Evolutionary conservation across 2,329 filamentous ascomycete genomes (phyloP).

Genomic region (Fusarium tupiense): DNA sequence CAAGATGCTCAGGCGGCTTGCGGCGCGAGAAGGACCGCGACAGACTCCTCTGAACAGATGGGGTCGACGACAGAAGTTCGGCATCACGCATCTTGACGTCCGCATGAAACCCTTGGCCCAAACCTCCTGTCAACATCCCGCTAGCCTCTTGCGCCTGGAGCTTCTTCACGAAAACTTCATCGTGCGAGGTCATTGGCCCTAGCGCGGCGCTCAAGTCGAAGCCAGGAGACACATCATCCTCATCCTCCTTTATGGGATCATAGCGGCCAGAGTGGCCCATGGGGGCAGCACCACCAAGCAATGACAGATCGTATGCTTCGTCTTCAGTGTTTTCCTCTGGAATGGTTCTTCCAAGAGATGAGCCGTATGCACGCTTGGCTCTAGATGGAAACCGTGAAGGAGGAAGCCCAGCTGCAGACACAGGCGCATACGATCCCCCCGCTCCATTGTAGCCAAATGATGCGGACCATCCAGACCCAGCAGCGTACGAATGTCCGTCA

Average conservation of each 20-base stretch:
- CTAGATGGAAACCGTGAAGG: slow-evolving; percentile 39
- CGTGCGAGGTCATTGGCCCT: slow-evolving; percentile 57
- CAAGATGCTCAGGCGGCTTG: slow-evolving; percentile 35
- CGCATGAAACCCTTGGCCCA: slow-evolving; percentile 64
- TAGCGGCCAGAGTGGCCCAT: slow-evolving; percentile 50
- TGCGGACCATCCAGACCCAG: slow-evolving; percentile 40
- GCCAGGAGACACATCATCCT: slow-evolving; percentile 47
- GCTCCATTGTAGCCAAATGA: slow-evolving; percentile 44
- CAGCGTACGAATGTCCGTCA: slow-evolving; percentile 32
- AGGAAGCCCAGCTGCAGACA: slow-evolving; percentile 32
- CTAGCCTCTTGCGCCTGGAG: slow-evolving; percentile 63
- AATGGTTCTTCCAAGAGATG: slow-evolving; percentile 39
- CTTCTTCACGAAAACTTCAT: slow-evolving; percentile 55
- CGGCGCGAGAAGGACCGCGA: slow-evolving; percentile 55
- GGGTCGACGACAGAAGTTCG: slow-evolving; percentile 56
- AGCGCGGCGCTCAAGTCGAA: slow-evolving; percentile 60
- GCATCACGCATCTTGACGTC: slow-evolving; percentile 59
- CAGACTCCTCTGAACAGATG: slow-evolving; percentile 48
- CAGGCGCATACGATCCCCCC: slow-evolving; percentile 43
- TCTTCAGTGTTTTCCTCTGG: slow-evolving; percentile 51
- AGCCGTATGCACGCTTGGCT: slow-evolving; percentile 41
- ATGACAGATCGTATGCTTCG: slow-evolving; percentile 55
- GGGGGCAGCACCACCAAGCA: slow-evolving; percentile 54
- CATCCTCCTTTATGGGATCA: slow-evolving; percentile 41
- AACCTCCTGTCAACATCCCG: slow-evolving; percentile 66